These are phyloP conservation scores for Lentinula boryana DNA, from an alignment of 768 basidiomycete species.

Conservation along the genomic window DNA sequence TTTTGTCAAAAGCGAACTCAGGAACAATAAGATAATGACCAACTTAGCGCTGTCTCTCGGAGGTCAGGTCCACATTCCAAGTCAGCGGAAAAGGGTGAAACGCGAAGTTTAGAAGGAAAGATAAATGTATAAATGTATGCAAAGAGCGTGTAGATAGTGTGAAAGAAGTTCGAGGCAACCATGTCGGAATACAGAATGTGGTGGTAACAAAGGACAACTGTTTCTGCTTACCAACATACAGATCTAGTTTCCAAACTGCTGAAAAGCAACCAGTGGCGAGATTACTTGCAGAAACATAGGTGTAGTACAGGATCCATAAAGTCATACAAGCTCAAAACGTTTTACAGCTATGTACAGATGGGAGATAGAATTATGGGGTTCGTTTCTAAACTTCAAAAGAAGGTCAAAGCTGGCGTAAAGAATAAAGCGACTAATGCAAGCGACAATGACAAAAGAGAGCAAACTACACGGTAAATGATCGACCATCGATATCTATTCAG, in stretches of 20 bases:
- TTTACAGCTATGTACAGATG: background rate
- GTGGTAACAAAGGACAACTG: background rate
- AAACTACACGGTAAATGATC: background rate
- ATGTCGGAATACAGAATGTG: background rate
- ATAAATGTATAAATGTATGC: background rate
- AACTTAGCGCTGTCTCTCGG: background rate
- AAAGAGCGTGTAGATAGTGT: constrained; percentile 6
- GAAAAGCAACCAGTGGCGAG: background rate
- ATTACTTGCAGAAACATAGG: background rate
- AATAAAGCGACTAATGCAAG: background rate
- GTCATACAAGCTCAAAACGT: background rate
- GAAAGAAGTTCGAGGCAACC: background rate
- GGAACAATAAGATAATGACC: background rate
- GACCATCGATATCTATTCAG: background rate
- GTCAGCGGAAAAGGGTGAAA: background rate
- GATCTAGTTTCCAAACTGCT: no score
- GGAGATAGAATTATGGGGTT: background rate
- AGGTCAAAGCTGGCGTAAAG: background rate
- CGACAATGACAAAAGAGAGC: background rate
- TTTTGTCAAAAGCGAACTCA: background rate
- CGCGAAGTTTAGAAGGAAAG: background rate
- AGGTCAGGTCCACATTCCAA: background rate
- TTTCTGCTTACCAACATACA: no score
- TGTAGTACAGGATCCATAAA: background rate
- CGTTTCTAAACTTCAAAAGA: background rate